Base-by-base conservation (phyloP, 139 green algal species). In the Coccomyxa sp. region DNA sequence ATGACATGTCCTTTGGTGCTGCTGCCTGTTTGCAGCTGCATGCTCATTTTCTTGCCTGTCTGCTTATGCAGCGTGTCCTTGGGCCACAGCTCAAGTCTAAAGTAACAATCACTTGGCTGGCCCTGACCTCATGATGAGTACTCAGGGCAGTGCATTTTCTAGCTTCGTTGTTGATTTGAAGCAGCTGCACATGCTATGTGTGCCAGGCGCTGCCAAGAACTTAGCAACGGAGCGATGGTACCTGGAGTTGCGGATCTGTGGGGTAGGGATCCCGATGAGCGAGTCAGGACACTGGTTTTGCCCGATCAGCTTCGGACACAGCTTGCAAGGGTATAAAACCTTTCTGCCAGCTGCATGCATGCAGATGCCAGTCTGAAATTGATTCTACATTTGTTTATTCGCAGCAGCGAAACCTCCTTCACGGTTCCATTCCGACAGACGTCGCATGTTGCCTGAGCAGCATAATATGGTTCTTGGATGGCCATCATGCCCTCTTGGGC, bases 161-260 rank as follows among this genome's bases (percentile, higher is more conserved):
- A 67, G 51, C 76, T 0, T 60, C 59, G 17, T 75, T 11, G 10
- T 21, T 67, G 9, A 23, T 38, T 75, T 17, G 32, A n/a, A 30
- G 32, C 28, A 23, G 13, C 25, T 12, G 10, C n/a, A 17, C 23
- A n/a, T 80, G 71, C 23, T 13, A 0, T 45, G 13, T 27, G 76
- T 96, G 91, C 38, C 78, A 81, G 81, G 79, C 90, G 95, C n/a
- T 98, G 95, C 88, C 86, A 92, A 76, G 88, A 85, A 28, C 87
- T 98, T 32, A 92, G 86, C 83, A 92, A 98, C 82, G 95, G 95
- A 0, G 88, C 85, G 58, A 96, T 97, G 93, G 92, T 97, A 16
- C 92, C 93, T 0, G 95, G 79, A 0, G 94, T 98, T 38, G 45
- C 85, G 15, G 83, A 85, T 79, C 81, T 87, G 75, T 81, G 85